These are phyloP conservation scores for Juncus effusus DNA, from an alignment of 176 grass and related monocot species.

Conservation along the genomic window DNA sequence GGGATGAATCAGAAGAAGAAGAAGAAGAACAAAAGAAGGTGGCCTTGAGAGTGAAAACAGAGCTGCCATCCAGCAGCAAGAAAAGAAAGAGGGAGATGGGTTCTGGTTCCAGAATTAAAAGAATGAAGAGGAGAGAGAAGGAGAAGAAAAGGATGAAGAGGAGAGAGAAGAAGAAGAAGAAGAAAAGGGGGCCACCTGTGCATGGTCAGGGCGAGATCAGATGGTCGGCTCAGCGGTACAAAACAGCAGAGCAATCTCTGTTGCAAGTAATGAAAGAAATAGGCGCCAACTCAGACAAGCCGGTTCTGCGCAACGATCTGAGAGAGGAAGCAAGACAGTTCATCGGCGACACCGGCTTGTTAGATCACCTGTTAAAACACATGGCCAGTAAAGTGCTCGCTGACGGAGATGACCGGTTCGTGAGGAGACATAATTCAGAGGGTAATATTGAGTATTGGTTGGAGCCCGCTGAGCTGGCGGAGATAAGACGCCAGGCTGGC, in stretches of 20 bases:
- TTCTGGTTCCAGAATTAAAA: slow-evolving; percentile 10
- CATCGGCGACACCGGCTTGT: slow-evolving; percentile 72
- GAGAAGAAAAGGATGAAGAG: slow-evolving; percentile 27
- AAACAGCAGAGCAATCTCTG: slow-evolving; percentile 39
- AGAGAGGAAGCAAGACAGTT: slow-evolving; percentile 37
- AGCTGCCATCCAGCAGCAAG: background rate
- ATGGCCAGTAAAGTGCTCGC: slow-evolving; percentile 39
- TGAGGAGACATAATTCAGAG: slow-evolving; percentile 45
- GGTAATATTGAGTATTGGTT: slow-evolving; percentile 72
- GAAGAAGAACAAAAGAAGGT: too few species aligned
- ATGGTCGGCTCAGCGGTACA: slow-evolving; percentile 46
- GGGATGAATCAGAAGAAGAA: background rate
- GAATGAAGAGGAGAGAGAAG: slow-evolving; percentile 2
- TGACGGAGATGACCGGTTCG: slow-evolving; percentile 39
- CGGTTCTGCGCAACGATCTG: slow-evolving; percentile 36
- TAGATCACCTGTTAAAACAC: slow-evolving; percentile 76
- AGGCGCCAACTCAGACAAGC: slow-evolving; percentile 23
- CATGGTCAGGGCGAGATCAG: slow-evolving; percentile 30
- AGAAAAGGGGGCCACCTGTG: slow-evolving; percentile 13
- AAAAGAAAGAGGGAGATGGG: slow-evolving; percentile 31
- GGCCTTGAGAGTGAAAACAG: too few species aligned
- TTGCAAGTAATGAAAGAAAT: slow-evolving; percentile 34
- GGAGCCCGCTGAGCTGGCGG: slow-evolving; percentile 55
- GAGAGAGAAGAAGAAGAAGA: slow-evolving; percentile 11
- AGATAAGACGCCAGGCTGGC: slow-evolving; percentile 34